Base-by-base conservation (phyloP, 352 stramenopile genomes). In the Phytopythium boreale region DNA sequence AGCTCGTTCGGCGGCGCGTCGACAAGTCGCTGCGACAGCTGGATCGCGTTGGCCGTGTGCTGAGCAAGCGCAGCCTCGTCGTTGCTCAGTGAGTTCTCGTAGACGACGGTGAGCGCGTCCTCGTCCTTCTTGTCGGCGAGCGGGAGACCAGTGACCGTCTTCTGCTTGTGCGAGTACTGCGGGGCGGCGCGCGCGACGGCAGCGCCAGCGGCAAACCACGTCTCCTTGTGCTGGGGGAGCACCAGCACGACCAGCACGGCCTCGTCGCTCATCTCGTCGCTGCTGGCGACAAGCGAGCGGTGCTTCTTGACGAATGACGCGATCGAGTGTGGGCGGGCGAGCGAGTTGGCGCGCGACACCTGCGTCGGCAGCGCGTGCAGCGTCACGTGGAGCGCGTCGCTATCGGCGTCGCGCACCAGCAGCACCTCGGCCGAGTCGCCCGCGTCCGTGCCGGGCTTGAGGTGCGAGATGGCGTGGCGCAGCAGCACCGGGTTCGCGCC, bases 1-100 rank as follows among this genome's bases (percentile, higher is more conserved):
- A 99, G 71, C 64, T 98, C 79, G 68, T 98, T 96, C 17, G 87
- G 76, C 31, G 92, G 92, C 10, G 83, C 87, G 68, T 98, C 92
- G 24, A 97, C 93, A 37, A 99, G 81, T 37, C 87, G 77, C 62
- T 81, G 76, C 12, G 87, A 86, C 14, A 98, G 69, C 65, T 95
- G 88, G 36, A 98, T 95, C 36, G 71, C 88, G 43, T 96, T 74
- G 6, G 87, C 80, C 50, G 88, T 92, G 56, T 79, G 76, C 69
- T 89, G 71, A 70, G 80, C 49, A 8, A 85, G 68, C 56, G 63
- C 64, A 12, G 75, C 52, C 56, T 89, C 63, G 11, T 66, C 61
- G 3, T n/a, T 27, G 0, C 52, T 64, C 12, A 90, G 51, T 12
- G 66, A 47, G 27, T 75, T 72, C 61, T 89, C 55, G 58, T 76